A percentile compares a stretch with the other conserved stretches of the same genome.
phyloP scores from a whole-genome alignment of 306 rosid species.

The Spatholobus suberectus region DNA sequence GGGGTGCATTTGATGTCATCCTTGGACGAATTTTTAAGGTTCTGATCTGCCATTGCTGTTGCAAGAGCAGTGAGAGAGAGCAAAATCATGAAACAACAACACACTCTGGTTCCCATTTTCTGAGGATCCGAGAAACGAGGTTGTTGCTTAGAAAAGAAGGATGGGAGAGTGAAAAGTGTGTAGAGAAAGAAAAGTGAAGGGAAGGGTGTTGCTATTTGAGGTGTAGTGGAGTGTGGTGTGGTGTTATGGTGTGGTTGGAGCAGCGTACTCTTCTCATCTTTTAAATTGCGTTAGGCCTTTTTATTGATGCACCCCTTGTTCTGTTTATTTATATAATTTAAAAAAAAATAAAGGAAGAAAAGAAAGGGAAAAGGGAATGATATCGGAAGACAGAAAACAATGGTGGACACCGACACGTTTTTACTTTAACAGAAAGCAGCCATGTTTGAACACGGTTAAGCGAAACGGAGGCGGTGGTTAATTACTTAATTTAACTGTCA shows the following conservation, averaged over 20 bases:
- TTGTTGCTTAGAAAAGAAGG: constrained; percentile 22
- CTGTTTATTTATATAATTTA: background rate
- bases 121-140: constrained; percentile 17
- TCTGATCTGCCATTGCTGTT: constrained; percentile 37
- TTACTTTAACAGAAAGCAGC: constrained; percentile 46
- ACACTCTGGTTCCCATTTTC: constrained; percentile 44
- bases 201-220: constrained; percentile 52
- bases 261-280: constrained; percentile 19
- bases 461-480: background rate
- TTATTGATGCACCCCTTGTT: background rate
- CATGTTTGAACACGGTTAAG: constrained; percentile 41
- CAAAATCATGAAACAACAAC: background rate
- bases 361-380: background rate
- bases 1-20: constrained; percentile 88
- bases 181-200: background rate
- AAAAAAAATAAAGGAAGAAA: background rate
- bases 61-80: constrained; percentile 14
- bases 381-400: constrained; percentile 16
- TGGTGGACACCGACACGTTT: constrained; percentile 49
- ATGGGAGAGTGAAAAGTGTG: background rate
- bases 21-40: constrained; percentile 44
- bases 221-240: constrained; percentile 13
- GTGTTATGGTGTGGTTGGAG: constrained; percentile 21
- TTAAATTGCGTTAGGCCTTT: background rate
- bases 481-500: constrained; percentile 17